Evolutionary conservation across 129 eudicot species (phyloP), one percentile per base, ranked within the genome.

Genomic region (Oenanthe sinensis): DNA sequence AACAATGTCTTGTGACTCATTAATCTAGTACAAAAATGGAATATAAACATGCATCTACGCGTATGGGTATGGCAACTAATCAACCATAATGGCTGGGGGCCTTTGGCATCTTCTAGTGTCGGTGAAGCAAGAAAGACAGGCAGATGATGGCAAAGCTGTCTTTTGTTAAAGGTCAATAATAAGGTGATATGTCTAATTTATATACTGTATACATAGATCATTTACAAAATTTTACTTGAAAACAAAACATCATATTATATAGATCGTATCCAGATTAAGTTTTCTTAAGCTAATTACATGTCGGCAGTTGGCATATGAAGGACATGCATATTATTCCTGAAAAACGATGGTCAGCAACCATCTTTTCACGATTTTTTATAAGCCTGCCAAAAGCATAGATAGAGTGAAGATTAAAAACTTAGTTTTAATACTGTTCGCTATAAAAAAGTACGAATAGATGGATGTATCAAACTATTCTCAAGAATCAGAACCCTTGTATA

Each of bases 81-180:
- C 68, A 24, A 60, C 28, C 33, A 24, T 60, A 60, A 60, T 60
- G 68, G 68, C 16, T n/a, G 33, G 68, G 68, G 68, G 68, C 68
- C 68, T 60, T 60, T 60, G 68, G 68, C 68, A 60, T 60, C 68
- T 60, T 60, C 16, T 60, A 24, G 68, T 60, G 68, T 60, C 68
- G 68, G 68, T 60, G 98, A 95, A 3, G 90, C 86, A 19, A 90
- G 85, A 14, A 96, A 97, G 74, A 82, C 87, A 82, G 93, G 86
- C 68, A 91, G 98, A 89, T 88, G 94, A 86, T 92, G 97, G 10
- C 92, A 90, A n/a, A 85, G 95, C 68, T 87, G 90, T 84, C 96
- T 82, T 17, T 69, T 13, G 60, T 49, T 65, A 4, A 85, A 84
- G 68, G 36, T 60, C n/a, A n/a, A 60, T 16, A n/a, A 9, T 8